Evolutionary conservation across 192 early-diverging fungal species (phyloP), one percentile per base, ranked within the genome.

Genomic region (Entomortierella parvispora): DNA sequence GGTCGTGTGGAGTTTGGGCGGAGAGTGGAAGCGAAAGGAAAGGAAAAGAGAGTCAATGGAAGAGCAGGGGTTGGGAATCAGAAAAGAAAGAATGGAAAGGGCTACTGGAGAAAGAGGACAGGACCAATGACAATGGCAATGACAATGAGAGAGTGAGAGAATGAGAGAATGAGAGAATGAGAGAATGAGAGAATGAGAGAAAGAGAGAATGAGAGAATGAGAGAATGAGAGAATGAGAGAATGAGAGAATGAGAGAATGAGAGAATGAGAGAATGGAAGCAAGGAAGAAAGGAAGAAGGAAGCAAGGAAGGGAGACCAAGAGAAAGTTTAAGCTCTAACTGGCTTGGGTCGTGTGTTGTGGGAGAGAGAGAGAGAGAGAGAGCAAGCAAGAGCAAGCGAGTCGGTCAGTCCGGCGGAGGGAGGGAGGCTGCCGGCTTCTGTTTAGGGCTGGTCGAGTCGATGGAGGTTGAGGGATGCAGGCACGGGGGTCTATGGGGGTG

Each of bases 281-380:
- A 8, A 57, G 23, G 43, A 37, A 69, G 32, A 47, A 62, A 31
- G 7, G 58, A 51, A 20, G 14, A 25, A 32, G 47, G 58, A 33
- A n/a, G 20, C 42, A 1, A 40, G 37, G 25, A 68, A 33, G 45
- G 50, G 33, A 28, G 40, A 68, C n/a, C n/a, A 59, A 59, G 18
- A 4, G 37, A 45, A 33, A 58, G 32, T 18, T 2, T 32, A 7
- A 45, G 31, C 44, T 33, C 11, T 22, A 28, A 32, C 23, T 53
- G 17, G 34, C n/a, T n/a, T n/a, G n/a, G n/a, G n/a, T n/a, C n/a
- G n/a, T n/a, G n/a, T n/a, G n/a, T n/a, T n/a, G n/a, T n/a, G n/a
- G 31, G 42, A 37, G 23, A 23, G 46, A 29, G 25, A 40, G 12
- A 40, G 7, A 12, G 12, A 40, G 37, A 40, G 37, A 40, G 37